Evolutionary conservation across 345 rosid species (phyloP), one percentile per base, ranked within the genome.

Genomic region (Rhizophora apiculata): DNA sequence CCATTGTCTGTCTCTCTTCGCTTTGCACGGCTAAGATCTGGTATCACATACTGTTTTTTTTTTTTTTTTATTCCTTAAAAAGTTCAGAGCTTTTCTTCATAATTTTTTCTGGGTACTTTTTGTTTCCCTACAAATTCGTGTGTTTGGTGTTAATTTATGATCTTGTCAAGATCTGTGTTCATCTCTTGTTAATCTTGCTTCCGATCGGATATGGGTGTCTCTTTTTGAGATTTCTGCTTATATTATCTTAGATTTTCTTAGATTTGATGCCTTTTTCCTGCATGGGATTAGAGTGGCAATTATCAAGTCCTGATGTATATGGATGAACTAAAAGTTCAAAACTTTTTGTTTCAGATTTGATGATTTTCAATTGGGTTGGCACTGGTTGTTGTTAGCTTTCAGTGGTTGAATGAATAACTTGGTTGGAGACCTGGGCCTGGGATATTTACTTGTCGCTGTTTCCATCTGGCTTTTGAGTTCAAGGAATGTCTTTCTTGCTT

Each of bases 401-500:
- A 18, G 15, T 21, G 29, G 49, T 66, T 65, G 62, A 31, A 51
- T 51, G 22, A 36, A 51, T 55, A 48, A 32, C 43, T 58, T 30
- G n/a, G 20, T 18, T 55, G 16, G 55, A 39, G 62, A 19, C 22
- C 27, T 49, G 75, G 29, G 54, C 26, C 37, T 68, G 67, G 60
- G 72, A 22, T 19, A 24, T 6, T 24, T 29, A 7, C n/a, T 61
- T n/a, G 36, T 9, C 13, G 55, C 29, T 32, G 60, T 20, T 32
- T 60, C 46, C 1, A 3, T 29, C 6, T 22, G 31, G 29, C 31
- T 27, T 52, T 60, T 43, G 49, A 11, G 58, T 57, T 31, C 29
- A 18, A 43, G 66, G 55, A 62, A 93, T 88, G 94, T 82, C 92
- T 57, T 68, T 80, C 70, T 72, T 87, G 75, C 78, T 72, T 0